Conservation (phyloP, 352 stramenopile genomes). For the Phytophthora pinifolia region DNA sequence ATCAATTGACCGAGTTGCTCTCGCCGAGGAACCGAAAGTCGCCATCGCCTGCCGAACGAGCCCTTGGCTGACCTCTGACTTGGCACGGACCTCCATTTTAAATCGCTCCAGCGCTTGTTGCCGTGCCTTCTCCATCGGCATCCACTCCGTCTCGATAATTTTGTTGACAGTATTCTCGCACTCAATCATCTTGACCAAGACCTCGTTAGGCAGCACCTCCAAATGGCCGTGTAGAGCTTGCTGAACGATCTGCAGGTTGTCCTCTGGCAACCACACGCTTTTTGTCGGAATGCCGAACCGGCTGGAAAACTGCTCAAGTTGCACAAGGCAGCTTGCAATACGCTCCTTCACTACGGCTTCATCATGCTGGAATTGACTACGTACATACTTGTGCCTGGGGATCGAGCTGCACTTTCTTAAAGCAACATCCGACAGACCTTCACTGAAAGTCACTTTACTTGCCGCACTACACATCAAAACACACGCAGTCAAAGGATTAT, state of each 20-base stretch:
- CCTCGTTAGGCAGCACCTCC: slow-evolving; percentile 50
- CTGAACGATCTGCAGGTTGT: slow-evolving; percentile 52
- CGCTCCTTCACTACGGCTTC: slow-evolving; percentile 42
- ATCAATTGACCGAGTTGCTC: neutral
- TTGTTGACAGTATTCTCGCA: slow-evolving; percentile 48
- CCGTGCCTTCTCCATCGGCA: slow-evolving; percentile 50
- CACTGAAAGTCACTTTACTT: slow-evolving; percentile 8
- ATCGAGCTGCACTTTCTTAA: slow-evolving; percentile 40
- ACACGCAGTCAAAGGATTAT: slow-evolving; percentile 6
- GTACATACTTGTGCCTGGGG: slow-evolving; percentile 42
- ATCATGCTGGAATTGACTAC: slow-evolving; percentile 49
- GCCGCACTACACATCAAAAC: slow-evolving; percentile 19
- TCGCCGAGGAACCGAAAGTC: slow-evolving; percentile 6
- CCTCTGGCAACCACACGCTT: slow-evolving; percentile 39
- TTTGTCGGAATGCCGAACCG: slow-evolving; percentile 52
- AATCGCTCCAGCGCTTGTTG: slow-evolving; percentile 47
- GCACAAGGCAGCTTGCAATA: slow-evolving; percentile 36
- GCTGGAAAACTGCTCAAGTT: slow-evolving; percentile 42
- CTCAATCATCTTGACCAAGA: slow-evolving; percentile 59
- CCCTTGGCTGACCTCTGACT: slow-evolving; percentile 44
- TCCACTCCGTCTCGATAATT: slow-evolving; percentile 58
- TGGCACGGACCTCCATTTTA: slow-evolving; percentile 31
- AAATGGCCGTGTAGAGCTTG: slow-evolving; percentile 61
- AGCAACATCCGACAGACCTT: neutral
- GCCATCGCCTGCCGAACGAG: slow-evolving; percentile 59